Conservation (phyloP, 768 basidiomycete genomes). For the Lactarius hengduanensis region DNA sequence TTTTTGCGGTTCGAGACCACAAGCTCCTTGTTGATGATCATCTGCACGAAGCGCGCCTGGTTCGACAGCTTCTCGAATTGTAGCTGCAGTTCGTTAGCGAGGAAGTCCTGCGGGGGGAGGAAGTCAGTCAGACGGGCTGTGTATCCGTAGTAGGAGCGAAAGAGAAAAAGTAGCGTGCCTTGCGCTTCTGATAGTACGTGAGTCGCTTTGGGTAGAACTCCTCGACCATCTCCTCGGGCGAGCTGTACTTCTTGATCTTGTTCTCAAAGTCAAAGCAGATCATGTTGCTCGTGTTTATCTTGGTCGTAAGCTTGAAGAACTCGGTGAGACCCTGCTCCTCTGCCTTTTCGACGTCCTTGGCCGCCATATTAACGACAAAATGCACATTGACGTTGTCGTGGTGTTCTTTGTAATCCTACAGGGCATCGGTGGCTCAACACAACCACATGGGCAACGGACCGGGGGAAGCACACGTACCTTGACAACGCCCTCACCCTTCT, state of each 20-base stretch:
- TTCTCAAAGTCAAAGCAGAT: conserved; percentile 96
- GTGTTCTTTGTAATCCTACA: conserved; percentile 94
- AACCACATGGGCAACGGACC: background rate
- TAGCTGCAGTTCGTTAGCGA: conserved; percentile 77
- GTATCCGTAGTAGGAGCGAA: background rate
- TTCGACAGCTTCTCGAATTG: conserved; percentile 85
- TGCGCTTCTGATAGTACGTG: conserved; percentile 93
- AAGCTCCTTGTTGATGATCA: conserved; percentile 88
- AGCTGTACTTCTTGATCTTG: conserved; percentile 91
- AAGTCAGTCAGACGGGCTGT: conserved; percentile 1
- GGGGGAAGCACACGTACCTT: conserved; percentile 51
- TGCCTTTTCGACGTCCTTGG: conserved; percentile 80
- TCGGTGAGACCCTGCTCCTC: conserved; percentile 87
- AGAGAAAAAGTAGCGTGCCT: conserved; percentile 48
- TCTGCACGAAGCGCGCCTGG: conserved; percentile 94
- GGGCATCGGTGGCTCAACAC: background rate
- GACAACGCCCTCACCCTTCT: conserved; percentile 77
- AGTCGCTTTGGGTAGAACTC: conserved; percentile 91
- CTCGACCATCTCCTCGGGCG: conserved; percentile 87
- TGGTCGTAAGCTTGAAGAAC: conserved; percentile 84
- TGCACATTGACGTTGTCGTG: conserved; percentile 91
- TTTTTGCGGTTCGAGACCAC: conserved; percentile 86
- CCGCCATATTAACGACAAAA: conserved; percentile 78
- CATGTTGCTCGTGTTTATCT: conserved; percentile 94
- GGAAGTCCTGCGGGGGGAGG: conserved; percentile 59